Base-by-base conservation (phyloP, 1,284 basidiomycete genomes). In the Clitocybe nebularis region DNA sequence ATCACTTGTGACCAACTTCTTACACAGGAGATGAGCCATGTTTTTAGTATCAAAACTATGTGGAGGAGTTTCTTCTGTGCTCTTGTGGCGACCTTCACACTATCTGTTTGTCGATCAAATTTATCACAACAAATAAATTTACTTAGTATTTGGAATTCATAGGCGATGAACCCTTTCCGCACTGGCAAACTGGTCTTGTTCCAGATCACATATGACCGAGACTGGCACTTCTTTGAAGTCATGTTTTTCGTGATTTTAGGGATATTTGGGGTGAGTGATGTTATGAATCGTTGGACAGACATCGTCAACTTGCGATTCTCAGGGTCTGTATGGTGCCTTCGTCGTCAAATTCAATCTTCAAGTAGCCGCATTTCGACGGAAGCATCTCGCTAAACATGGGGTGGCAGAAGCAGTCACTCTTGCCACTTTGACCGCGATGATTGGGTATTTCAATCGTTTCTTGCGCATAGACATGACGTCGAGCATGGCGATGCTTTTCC, bases 191-290 rank as follows among this genome's bases (percentile, higher is more conserved):
- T 99, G 21, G 96, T 99, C 56, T 69, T 98, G 48, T 99, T 99
- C 72, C 93, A 97, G 62, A 93, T 99, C 49, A 95, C 93, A 4
- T 99, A 99, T 64, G 92, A 91, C 61, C 78, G 94, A 21, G 92
- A 95, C 57, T 99, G 96, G 96, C 95, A 99, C 62, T 98, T 96
- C 68, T 99, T 99, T 60, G 96, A 98, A 62, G 91, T 99, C 41
- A 84, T 95, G n/a, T 89, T 94, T 62, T 97, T 93, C 66, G 75
- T 98, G 41, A 77, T 99, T 47, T 80, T 99, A 33, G 96, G 96
- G 3, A 77, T 99, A 49, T 98, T 99, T 61, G 96, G 96, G 25
- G 93, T 93, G 57, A 49, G 39, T 20, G 28, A 20, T n/a, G 20
- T 22, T 11, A 21, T 47, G 40, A 36, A 40, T 9, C 11, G 13